Evolutionary conservation across 441 rosid genomes (phyloP), one percentile per base, ranked within the genome.

Genomic region (Rhodomyrtus psidioides): DNA sequence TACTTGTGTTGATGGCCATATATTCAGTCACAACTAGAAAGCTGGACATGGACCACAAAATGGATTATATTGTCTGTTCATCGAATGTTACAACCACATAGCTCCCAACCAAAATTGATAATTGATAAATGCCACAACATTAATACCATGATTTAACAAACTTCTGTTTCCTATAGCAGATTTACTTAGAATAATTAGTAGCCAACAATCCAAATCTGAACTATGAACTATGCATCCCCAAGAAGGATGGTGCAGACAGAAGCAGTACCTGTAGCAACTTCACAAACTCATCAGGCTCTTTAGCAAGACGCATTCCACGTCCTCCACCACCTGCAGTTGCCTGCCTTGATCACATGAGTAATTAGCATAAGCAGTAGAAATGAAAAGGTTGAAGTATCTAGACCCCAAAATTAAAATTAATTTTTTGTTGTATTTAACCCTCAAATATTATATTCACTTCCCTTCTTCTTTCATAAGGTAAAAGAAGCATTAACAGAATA

Each of bases 251-350:
- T 39, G 62, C 60, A 27, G n/a, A 60, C 17, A 46, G 26, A 56
- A 42, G 62, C 65, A 83, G 87, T 92, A 97, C 99, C 98, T 97
- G 98, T 27, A 97, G 89, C 89, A 97, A 90, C 93, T 97, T 96
- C 57, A 97, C 98, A 94, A 97, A 97, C 89, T 97, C 99, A 23
- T 90, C 95, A n/a, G 98, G 98, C 88, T 94, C 97, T 88, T 94
- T 97, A 83, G 99, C 98, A 84, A 97, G 98, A 84, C 98, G 98
- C 98, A 97, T 97, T 86, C 99, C 99, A 91, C 98, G 97, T 82
- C 98, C 98, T 86, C 99, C 99, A 91, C 99, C 99, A 91, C 99
- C 98, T n/a, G 99, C 98, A 84, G 98, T 97, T 89, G 99, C 99
- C 99, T 97, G 85, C 44, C 44, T 55, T 55, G 46, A 89, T 87